Conservation (phyloP, 2,329 filamentous ascomycete species). For the Penicillium sp. region DNA sequence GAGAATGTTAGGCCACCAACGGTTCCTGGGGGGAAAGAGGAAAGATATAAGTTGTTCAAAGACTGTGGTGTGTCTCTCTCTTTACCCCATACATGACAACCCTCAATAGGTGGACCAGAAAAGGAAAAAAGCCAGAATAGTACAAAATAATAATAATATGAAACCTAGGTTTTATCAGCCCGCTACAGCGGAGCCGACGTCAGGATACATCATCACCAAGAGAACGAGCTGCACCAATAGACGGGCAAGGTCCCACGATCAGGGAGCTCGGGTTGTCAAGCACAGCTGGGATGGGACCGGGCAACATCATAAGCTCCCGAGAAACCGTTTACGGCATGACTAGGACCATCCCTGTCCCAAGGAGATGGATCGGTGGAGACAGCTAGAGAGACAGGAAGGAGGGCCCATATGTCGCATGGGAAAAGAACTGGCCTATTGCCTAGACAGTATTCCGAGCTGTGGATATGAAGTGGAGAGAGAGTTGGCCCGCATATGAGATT, state of each 20-base stretch:
- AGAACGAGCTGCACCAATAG: constrained; percentile 34
- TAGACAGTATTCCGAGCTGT: neutral
- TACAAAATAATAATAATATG: neutral
- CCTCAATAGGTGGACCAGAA: constrained; percentile 4
- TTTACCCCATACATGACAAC: constrained; percentile 20
- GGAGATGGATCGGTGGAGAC: constrained; percentile 12
- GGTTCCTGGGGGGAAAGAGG: neutral
- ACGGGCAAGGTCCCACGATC: constrained; percentile 18
- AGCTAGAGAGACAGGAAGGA: neutral
- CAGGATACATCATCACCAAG: constrained; percentile 28
- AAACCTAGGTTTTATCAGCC: constrained; percentile 12
- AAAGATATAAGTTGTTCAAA: constrained; percentile 10
- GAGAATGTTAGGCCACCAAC: constrained; percentile 6
- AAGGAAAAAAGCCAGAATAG: constrained; percentile 2
- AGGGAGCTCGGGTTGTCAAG: constrained; percentile 23
- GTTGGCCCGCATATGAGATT: constrained; percentile 14
- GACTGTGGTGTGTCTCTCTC: neutral
- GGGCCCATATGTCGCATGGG: neutral
- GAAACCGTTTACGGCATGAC: constrained; percentile 20
- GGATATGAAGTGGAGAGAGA: constrained; percentile 5
- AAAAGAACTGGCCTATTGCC: neutral
- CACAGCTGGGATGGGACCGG: constrained; percentile 31
- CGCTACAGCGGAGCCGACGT: constrained; percentile 20
- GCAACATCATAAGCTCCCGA: constrained; percentile 23
- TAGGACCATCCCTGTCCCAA: constrained; percentile 13